Conservation (phyloP, 495 filamentous ascomycete species). For the Penicillium alfredii region DNA sequence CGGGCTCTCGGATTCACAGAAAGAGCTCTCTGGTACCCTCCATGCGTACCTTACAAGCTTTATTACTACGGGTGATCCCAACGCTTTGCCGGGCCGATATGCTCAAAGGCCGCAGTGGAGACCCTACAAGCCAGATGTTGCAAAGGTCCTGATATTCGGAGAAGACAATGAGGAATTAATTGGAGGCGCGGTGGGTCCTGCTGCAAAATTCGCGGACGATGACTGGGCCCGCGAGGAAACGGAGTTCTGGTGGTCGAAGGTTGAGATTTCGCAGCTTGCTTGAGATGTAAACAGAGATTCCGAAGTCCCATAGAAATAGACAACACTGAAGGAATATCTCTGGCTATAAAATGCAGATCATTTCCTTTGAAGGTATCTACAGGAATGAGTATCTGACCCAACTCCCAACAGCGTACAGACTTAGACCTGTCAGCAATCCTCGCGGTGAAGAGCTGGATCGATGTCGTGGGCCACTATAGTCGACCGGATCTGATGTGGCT, state of each 20-base stretch:
- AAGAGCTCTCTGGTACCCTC: constrained; percentile 45
- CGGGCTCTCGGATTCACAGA: constrained; percentile 35
- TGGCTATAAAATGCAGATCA: too few species aligned
- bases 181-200: constrained; percentile 36
- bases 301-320: too few species aligned
- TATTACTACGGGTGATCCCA: constrained; percentile 47
- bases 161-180: constrained; percentile 56
- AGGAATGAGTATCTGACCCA: too few species aligned
- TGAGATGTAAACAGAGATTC: constrained; percentile 3
- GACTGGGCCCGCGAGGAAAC: constrained; percentile 45
- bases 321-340: too few species aligned
- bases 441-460: too few species aligned
- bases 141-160: constrained; percentile 49
- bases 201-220: constrained; percentile 39
- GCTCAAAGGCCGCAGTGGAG: constrained; percentile 29
- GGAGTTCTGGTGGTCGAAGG: constrained; percentile 51
- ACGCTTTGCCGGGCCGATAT: constrained; percentile 26
- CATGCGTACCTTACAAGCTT: constrained; percentile 54
- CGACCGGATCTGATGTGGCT: too few species aligned
- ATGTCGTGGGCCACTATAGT: too few species aligned
- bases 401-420: too few species aligned
- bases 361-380: too few species aligned
- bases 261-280: constrained; percentile 28
- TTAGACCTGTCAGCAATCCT: too few species aligned
- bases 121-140: constrained; percentile 13